phyloP scores from a whole-genome alignment of 1,139 yeast genomes.

The Diutina pseudorugosa region DNA sequence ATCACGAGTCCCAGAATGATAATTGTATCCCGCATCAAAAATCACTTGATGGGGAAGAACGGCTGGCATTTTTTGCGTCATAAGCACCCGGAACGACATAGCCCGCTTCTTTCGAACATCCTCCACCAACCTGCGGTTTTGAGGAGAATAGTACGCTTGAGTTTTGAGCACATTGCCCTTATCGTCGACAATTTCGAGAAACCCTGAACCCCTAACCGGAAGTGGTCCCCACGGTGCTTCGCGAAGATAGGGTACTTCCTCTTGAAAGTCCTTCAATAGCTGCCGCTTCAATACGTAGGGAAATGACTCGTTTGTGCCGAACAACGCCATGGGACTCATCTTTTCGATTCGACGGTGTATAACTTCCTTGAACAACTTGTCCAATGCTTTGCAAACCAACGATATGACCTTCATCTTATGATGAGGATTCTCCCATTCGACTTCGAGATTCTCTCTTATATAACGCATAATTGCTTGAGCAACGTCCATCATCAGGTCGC shows the following conservation, averaged over 20 bases:
- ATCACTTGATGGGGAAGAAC: not conserved
- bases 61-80: not conserved
- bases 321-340: not conserved
- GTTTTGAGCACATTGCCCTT: not conserved
- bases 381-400: not conserved
- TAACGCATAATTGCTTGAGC: no score
- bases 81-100: not conserved
- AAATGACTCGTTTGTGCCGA: not conserved
- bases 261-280: not conserved
- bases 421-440: no score
- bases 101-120: not conserved
- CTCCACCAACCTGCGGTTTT: not conserved
- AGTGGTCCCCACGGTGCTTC: not conserved
- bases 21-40: no score
- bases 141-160: not conserved
- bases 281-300: not conserved
- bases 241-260: not conserved
- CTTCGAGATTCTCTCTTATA: no score
- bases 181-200: not conserved
- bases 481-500: no score
- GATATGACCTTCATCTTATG: no score
- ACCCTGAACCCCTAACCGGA: not conserved
- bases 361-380: not conserved
- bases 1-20: no score
- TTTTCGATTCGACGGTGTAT: not conserved